Conservation (phyloP, 2,329 filamentous ascomycete species). For the Cordyceps cicadae region DNA sequence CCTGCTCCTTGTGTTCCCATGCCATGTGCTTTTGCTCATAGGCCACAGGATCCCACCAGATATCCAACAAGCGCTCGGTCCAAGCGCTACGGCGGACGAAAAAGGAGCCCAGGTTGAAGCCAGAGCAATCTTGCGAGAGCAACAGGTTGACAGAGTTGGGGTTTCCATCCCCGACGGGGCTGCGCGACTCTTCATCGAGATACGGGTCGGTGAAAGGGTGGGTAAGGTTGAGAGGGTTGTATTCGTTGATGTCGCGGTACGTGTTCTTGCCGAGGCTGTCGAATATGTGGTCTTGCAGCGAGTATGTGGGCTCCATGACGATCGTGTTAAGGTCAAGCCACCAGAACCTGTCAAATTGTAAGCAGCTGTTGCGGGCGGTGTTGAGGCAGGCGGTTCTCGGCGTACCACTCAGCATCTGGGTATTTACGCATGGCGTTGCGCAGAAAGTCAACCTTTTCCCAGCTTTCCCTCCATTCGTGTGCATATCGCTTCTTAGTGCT, state of each 20-base stretch:
- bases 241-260: slow-evolving; percentile 93
- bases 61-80: slow-evolving; percentile 84
- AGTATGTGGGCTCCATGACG: slow-evolving; percentile 92
- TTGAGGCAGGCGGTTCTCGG: slow-evolving; percentile 10
- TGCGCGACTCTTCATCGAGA: slow-evolving; percentile 67
- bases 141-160: slow-evolving; percentile 76
- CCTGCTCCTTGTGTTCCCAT: slow-evolving; percentile 98
- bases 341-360: slow-evolving; percentile 69
- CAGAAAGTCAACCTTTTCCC: slow-evolving; percentile 97
- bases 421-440: slow-evolving; percentile 86
- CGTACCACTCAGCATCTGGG: slow-evolving; percentile 90
- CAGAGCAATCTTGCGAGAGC: slow-evolving; percentile 85
- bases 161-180: slow-evolving; percentile 68
- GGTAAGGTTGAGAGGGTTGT: slow-evolving; percentile 88
- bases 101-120: slow-evolving; percentile 96
- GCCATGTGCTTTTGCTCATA: slow-evolving; percentile 99
- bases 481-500: slow-evolving; percentile 97
- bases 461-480: slow-evolving; percentile 97
- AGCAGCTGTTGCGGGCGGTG: neutral
- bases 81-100: slow-evolving; percentile 78
- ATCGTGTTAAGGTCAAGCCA: slow-evolving; percentile 97
- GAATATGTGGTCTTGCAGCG: slow-evolving; percentile 86
- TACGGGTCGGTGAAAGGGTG: slow-evolving; percentile 70
- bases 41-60: slow-evolving; percentile 97
- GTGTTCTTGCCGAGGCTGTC: slow-evolving; percentile 63